A percentile compares a stretch with the other conserved stretches of the same genome.
Evolutionary conservation across 1,139 yeast species (phyloP).

Genomic region (Protomyces arabidopsidicola): DNA sequence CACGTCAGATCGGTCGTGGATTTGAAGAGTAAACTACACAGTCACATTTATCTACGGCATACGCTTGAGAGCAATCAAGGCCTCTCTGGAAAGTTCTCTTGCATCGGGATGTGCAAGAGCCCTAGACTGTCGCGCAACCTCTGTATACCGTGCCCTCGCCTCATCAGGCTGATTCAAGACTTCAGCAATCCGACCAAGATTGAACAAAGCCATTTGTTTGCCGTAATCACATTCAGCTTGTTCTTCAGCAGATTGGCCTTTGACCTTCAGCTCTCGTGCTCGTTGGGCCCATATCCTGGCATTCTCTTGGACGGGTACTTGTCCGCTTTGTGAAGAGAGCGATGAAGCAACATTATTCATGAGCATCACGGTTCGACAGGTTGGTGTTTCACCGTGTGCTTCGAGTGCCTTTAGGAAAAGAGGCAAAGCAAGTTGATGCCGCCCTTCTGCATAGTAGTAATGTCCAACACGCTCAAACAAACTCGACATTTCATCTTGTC

Average conservation of each 20-base stretch:
- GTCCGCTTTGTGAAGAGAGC: slow-evolving; percentile 6
- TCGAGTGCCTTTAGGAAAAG: slow-evolving; percentile 18
- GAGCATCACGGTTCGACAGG: slow-evolving; percentile 14
- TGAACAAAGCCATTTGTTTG: slow-evolving; percentile 13
- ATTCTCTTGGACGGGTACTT: slow-evolving; percentile 11
- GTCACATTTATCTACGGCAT: background rate
- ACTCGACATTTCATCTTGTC: slow-evolving; percentile 5
- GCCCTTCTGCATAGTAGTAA: slow-evolving; percentile 5
- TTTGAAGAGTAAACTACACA: background rate
- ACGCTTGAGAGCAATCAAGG: background rate
- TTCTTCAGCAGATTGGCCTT: background rate
- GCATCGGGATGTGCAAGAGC: background rate
- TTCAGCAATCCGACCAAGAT: slow-evolving; percentile 16
- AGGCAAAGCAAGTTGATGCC: slow-evolving; percentile 9
- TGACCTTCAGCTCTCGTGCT: slow-evolving; percentile 17
- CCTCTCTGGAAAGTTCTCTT: background rate
- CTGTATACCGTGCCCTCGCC: background rate
- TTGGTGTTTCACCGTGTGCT: background rate
- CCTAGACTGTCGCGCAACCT: background rate
- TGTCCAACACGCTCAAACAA: slow-evolving; percentile 17
- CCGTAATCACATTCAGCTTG: slow-evolving; percentile 19
- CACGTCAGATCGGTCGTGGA: background rate
- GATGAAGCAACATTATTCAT: slow-evolving; percentile 24
- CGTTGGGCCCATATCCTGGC: slow-evolving; percentile 11
- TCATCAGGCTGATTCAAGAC: background rate